Evolutionary conservation across 345 rosid species (phyloP), one percentile per base, ranked within the genome.

Genomic region (Murraya paniculata): DNA sequence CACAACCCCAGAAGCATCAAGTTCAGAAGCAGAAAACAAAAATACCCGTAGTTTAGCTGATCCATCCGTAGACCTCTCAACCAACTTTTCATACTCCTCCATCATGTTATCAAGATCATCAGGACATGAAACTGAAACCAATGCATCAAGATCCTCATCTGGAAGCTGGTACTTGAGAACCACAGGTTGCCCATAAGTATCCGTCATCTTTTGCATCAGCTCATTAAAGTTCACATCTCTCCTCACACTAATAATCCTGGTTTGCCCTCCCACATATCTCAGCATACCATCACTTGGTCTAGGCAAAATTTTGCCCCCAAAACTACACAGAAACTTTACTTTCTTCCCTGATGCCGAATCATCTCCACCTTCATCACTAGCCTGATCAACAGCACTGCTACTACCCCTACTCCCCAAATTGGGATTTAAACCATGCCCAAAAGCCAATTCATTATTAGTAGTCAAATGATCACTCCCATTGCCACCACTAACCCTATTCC

Each of bases 91-190:
- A 86, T 88, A 92, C 85, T 92, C 94, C 39, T 89, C 94, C 93
- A 92, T 88, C 97, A 92, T 89, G 78, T 90, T 88, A 79, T 89
- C 92, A 45, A 92, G 91, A 85, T 92, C 97, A 74, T 92, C 97
- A 10, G 88, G 82, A 72, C 91, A 89, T 14, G 93, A 87, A 81
- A 92, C 88, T 2, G 97, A 91, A 33, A 92, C 91, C 82, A 92
- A 82, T 9, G 97, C 90, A 83, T 92, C 97, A 81, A 92, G 91
- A 80, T 92, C 97, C 87, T 92, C 97, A 71, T 88, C 90, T 50
- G 94, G 97, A 69, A 90, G 93, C 88, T 92, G 97, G 81, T 88
- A 90, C 84, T 91, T 92, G 35, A 91, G 84, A 81, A 85, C 85
- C 56, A 83, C 90, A 36, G 88, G 87, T 73, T 88, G 91, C 45